A percentile compares a stretch with the other conserved stretches of the same genome.
These are phyloP conservation scores for Candida sanyaensis DNA, from an alignment of 1,139 yeast genomes.

Conservation along the genomic window DNA sequence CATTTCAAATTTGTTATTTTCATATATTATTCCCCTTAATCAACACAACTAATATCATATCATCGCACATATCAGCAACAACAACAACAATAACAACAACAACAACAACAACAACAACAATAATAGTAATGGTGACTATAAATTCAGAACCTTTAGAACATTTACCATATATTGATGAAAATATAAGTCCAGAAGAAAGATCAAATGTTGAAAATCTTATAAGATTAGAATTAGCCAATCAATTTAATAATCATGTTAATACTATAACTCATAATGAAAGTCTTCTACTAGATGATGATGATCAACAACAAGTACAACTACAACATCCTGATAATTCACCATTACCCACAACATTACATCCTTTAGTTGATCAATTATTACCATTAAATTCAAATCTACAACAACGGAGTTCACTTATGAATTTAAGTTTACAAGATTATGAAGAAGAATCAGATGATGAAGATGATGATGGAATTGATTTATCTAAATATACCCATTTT, in stretches of 20 bases:
- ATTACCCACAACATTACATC: constrained; percentile 22
- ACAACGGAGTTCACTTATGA: constrained; percentile 5
- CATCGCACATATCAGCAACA: no score
- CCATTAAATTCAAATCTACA: constrained; percentile 18
- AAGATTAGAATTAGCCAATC: constrained; percentile 25
- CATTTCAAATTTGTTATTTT: no score
- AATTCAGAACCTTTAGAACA: constrained; percentile 33
- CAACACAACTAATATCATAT: no score
- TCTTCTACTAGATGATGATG: neutral
- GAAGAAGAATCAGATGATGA: constrained; percentile 29
- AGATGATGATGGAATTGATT: constrained; percentile 30
- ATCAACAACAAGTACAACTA: constrained; percentile 5
- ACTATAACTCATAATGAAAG: constrained; percentile 11
- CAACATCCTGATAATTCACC: neutral
- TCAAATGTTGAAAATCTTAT: constrained; percentile 37
- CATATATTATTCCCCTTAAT: no score
- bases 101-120: no score
- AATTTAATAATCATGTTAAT: constrained; percentile 15
- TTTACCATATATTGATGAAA: constrained; percentile 34
- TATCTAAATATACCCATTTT: constrained; percentile 31
- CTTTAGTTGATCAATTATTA: constrained; percentile 27
- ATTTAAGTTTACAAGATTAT: constrained; percentile 21
- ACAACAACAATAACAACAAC: neutral
- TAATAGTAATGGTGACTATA: constrained; percentile 28
- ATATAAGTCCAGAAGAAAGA: constrained; percentile 32